These are phyloP conservation scores for Flaveria ramosissima DNA, from an alignment of 129 eudicot species.

Conservation along the genomic window DNA sequence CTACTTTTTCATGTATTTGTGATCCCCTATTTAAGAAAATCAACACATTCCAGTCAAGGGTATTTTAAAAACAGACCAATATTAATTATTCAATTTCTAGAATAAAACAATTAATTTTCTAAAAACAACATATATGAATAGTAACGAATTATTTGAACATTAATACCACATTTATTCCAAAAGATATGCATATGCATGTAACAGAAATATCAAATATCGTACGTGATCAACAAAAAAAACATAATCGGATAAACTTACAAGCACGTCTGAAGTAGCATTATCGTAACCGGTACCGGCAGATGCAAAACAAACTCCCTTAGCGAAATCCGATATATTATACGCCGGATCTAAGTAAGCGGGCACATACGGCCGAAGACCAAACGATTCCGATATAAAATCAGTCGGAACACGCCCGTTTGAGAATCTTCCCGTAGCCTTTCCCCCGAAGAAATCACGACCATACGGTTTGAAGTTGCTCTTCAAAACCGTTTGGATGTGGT, in stretches of 20 bases:
- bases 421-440: constrained; percentile 75
- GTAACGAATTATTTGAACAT: not conserved
- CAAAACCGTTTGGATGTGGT: constrained; percentile 56
- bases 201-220: not conserved
- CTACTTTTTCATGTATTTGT: not conserved
- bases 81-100: too few relatives aligned
- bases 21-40: not conserved
- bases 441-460: constrained; percentile 74
- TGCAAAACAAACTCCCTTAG: constrained; percentile 72
- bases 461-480: constrained; percentile 79
- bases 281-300: constrained; percentile 93
- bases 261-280: constrained; percentile 70
- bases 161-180: not conserved
- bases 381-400: constrained; percentile 72
- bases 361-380: constrained; percentile 58
- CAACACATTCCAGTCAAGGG: not conserved
- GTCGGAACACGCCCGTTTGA: constrained; percentile 77
- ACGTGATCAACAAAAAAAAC: not conserved
- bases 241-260: constrained; percentile 50
- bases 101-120: too few relatives aligned
- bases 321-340: constrained; percentile 63
- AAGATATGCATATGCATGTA: not conserved
- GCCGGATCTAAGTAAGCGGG: constrained; percentile 83
- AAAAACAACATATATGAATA: not conserved
- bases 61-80: not conserved